A percentile compares a stretch with the other conserved stretches of the same genome.
phyloP scores from a whole-genome alignment of 2,329 filamentous ascomycete genomes.

The Magnaporthales sp. region DNA sequence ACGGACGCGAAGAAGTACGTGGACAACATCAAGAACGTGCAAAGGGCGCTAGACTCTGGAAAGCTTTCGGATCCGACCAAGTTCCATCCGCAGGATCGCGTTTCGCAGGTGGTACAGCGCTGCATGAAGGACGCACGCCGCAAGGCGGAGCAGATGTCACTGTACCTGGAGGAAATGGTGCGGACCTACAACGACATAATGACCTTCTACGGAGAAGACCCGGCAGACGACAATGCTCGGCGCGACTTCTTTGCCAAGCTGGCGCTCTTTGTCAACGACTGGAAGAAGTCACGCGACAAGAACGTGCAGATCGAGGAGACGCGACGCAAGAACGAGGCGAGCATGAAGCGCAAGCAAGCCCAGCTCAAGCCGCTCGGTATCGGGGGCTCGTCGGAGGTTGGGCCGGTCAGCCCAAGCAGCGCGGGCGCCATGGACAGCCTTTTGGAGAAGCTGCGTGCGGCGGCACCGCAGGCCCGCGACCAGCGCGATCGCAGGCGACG shows the following conservation, averaged over 20 bases:
- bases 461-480: slow-evolving; percentile 81
- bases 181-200: slow-evolving; percentile 92
- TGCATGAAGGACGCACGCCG: slow-evolving; percentile 94
- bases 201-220: slow-evolving; percentile 93
- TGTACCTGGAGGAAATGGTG: slow-evolving; percentile 90
- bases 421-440: slow-evolving; percentile 94
- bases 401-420: slow-evolving; percentile 57
- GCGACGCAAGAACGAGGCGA: slow-evolving; percentile 77
- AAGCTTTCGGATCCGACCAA: slow-evolving; percentile 95
- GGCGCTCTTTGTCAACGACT: slow-evolving; percentile 81
- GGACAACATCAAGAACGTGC: slow-evolving; percentile 88
- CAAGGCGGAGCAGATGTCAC: slow-evolving; percentile 90
- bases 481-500: slow-evolving; percentile 81
- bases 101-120: slow-evolving; percentile 82
- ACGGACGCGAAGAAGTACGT: slow-evolving; percentile 86
- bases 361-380: slow-evolving; percentile 43
- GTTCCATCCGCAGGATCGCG: slow-evolving; percentile 95
- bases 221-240: slow-evolving; percentile 81
- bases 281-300: slow-evolving; percentile 95
- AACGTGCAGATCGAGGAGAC: slow-evolving; percentile 77
- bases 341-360: slow-evolving; percentile 84
- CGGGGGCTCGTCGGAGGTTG: slow-evolving; percentile 30
- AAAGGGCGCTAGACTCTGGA: slow-evolving; percentile 82
- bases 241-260: slow-evolving; percentile 95
- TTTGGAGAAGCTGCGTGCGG: slow-evolving; percentile 87